Evolutionary conservation across 1,139 yeast genomes (phyloP).

Genomic region (Zygosaccharomyces sapae): DNA sequence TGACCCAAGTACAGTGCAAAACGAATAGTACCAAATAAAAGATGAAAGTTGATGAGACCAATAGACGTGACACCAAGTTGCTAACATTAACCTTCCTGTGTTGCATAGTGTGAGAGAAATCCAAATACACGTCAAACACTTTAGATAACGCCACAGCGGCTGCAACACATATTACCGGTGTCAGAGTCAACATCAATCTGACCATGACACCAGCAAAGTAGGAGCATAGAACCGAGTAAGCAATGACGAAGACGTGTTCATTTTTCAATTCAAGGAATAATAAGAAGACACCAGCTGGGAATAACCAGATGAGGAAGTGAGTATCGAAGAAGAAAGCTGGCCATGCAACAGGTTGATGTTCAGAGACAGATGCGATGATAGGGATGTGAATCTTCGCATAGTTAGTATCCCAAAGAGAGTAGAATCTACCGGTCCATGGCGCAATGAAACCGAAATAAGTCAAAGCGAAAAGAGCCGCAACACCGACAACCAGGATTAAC

Average conservation of each 20-base stretch:
- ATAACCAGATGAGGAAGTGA: constrained; percentile 88
- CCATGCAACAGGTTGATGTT: constrained; percentile 99
- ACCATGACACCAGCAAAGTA: constrained; percentile 99
- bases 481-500: constrained; percentile 55
- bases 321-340: constrained; percentile 96
- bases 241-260: constrained; percentile 89
- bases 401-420: constrained; percentile 95
- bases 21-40: constrained; percentile 81
- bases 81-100: constrained; percentile 12
- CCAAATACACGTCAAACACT: constrained; percentile 76
- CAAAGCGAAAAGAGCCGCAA: constrained; percentile 67
- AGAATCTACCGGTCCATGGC: constrained; percentile 99
- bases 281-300: constrained; percentile 95
- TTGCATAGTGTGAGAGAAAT: constrained; percentile 47
- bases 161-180: constrained; percentile 92
- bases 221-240: constrained; percentile 85
- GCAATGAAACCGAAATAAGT: constrained; percentile 93
- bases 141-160: constrained; percentile 85
- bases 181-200: constrained; percentile 91
- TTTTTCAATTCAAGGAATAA: constrained; percentile 85
- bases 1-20: constrained; percentile 95
- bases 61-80: constrained; percentile 28
- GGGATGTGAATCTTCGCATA: constrained; percentile 98
- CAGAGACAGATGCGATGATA: constrained; percentile 96
- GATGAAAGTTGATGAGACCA: constrained; percentile 67